Evolutionary conservation across 1,284 basidiomycete species (phyloP).

Genomic region (Xanthoconium separans): DNA sequence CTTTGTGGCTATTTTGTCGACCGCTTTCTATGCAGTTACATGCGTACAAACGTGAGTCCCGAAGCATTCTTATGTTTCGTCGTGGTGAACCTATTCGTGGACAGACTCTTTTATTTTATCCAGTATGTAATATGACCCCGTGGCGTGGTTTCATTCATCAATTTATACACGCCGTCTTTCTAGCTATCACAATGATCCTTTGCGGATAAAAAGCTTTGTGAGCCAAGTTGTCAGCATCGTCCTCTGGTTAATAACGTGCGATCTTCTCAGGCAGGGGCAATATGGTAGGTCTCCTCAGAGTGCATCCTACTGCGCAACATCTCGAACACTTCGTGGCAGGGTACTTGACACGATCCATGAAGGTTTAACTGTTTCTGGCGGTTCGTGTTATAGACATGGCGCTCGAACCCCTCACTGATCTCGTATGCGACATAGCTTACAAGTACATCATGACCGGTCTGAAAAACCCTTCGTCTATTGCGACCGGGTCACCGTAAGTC

Average conservation of each 20-base stretch:
- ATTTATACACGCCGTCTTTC: background rate
- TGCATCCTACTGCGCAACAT: background rate
- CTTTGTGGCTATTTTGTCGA: background rate
- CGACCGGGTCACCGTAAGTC: slow-evolving; percentile 1
- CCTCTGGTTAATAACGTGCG: background rate
- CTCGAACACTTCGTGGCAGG: background rate
- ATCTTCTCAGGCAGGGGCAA: background rate
- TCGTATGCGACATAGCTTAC: background rate
- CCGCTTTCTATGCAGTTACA: background rate
- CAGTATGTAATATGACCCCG: background rate
- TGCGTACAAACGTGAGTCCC: background rate
- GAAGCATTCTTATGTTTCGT: background rate
- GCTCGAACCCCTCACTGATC: background rate
- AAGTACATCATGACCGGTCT: background rate
- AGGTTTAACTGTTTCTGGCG: slow-evolving; percentile 1
- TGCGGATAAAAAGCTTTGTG: background rate
- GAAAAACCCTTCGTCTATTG: background rate
- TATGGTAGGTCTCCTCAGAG: background rate
- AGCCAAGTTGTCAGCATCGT: background rate
- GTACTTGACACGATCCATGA: background rate
- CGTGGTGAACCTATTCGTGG: background rate
- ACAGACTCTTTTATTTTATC: background rate
- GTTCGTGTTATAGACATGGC: background rate
- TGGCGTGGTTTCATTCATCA: background rate
- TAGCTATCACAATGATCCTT: background rate